Conservation (phyloP, 1,284 basidiomycete genomes). For the Cutaneotrichosporon dermatis region DNA sequence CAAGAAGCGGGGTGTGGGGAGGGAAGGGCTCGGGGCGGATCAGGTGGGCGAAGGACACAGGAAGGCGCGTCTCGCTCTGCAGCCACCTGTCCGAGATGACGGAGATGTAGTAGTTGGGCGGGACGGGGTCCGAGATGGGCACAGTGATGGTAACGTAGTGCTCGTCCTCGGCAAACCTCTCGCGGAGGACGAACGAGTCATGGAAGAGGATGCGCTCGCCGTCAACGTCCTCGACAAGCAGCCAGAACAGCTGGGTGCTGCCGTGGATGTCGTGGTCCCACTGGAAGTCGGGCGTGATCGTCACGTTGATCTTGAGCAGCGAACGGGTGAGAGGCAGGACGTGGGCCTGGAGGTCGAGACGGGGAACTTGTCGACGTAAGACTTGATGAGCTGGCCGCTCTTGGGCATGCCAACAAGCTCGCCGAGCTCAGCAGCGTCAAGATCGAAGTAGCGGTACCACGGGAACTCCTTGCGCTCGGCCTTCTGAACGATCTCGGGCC, state of each 20-base stretch:
- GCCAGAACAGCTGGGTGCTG: conserved; percentile 79
- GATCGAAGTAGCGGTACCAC: conserved; percentile 93
- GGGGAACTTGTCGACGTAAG: conserved; percentile 95
- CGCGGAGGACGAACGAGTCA: conserved; percentile 84
- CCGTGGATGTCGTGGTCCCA: conserved; percentile 97
- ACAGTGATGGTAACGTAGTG: conserved; percentile 92
- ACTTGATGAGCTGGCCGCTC: conserved; percentile 84
- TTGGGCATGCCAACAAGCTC: conserved; percentile 92
- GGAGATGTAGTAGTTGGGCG: conserved; percentile 96
- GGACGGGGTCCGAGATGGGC: conserved; percentile 93
- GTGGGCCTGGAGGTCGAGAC: conserved; percentile 85
- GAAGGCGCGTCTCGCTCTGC: conserved; percentile 87
- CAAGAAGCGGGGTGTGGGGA: conserved; percentile 82
- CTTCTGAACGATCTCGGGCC: conserved; percentile 75
- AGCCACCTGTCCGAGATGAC: conserved; percentile 94
- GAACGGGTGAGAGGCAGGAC: conserved; percentile 90
- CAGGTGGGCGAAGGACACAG: conserved; percentile 96
- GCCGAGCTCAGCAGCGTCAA: conserved; percentile 81
- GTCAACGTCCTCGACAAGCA: conserved; percentile 94
- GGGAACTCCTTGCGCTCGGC: conserved; percentile 98
- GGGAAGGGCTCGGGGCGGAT: conserved; percentile 98
- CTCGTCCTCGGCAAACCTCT: conserved; percentile 86
- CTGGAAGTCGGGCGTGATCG: conserved; percentile 90
- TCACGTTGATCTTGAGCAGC: conserved; percentile 79
- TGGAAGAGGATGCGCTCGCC: conserved; percentile 93